Base-by-base conservation (phyloP, 1,284 basidiomycete species). In the Boletellus sp. region DNA sequence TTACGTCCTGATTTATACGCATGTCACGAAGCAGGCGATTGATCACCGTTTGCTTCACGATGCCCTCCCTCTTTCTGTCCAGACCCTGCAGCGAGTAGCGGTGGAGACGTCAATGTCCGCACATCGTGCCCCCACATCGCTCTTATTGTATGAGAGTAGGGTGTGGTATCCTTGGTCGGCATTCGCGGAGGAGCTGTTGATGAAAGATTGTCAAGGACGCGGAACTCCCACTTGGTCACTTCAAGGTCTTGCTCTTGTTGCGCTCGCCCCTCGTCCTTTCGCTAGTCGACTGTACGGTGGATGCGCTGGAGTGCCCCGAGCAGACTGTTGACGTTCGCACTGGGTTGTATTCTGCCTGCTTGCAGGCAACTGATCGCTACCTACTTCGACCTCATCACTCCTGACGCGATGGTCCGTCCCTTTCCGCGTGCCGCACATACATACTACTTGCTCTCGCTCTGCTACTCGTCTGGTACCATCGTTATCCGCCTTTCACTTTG, bases 21-120 rank as follows among this genome's bases (percentile, higher is more conserved):
- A 45, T 53, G 50, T 57, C 51, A 52, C 52, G 44, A 56, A 52
- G 54, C 52, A 48, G 52, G 66, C 60, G 61, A 41, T 47, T 69
- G 61, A 69, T 69, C 68, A 67, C 50, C 63, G 64, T 56, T 56
- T 55, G 43, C 53, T 58, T 54, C 41, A 46, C 54, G 49, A 54
- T 51, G 43, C 22, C 43, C 32, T 8, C 2, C 27, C 45, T 41
- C 48, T 41, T 49, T 34, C 41, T 37, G 29, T 46, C 53, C 52
- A 52, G 56, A 52, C 54, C 44, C 43, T 41, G 46, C 45, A 41
- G 49, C 57, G 56, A 58, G 53, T 53, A 50, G 49, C 41, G 55
- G 57, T 49, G 45, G 16, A 61, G 48, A 51, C 45, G 21, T 56
- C 54, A 43, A 50, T 23, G 4, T 30, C 22, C 36, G 34, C 45